phyloP scores from a whole-genome alignment of 768 basidiomycete species.

The Psilocybe tampanensis region DNA sequence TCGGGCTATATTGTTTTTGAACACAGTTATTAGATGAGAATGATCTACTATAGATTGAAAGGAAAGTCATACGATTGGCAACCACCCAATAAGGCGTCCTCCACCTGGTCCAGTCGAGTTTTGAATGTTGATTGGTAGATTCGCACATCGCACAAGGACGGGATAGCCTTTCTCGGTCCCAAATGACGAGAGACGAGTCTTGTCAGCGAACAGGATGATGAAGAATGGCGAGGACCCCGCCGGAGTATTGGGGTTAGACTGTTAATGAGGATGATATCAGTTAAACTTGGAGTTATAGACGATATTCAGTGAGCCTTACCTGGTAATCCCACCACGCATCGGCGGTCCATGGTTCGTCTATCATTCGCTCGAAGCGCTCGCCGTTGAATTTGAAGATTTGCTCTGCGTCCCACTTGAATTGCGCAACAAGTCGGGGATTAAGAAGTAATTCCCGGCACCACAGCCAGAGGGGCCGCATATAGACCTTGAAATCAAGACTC shows the following conservation, averaged over 20 bases:
- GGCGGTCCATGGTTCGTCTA: slow-evolving; percentile 36
- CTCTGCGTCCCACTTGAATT: slow-evolving; percentile 26
- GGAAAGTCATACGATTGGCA: slow-evolving; percentile 30
- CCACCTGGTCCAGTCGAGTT: slow-evolving; percentile 36
- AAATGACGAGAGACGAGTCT: slow-evolving; percentile 38
- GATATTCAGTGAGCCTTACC: slow-evolving; percentile 17
- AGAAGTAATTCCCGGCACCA: slow-evolving; percentile 19
- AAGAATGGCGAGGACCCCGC: slow-evolving; percentile 25
- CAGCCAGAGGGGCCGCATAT: slow-evolving; percentile 29
- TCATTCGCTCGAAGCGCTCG: slow-evolving; percentile 13
- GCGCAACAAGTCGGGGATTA: slow-evolving; percentile 10
- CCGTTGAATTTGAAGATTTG: neutral
- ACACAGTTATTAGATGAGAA: neutral
- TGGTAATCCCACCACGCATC: slow-evolving; percentile 35
- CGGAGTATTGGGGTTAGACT: slow-evolving; percentile 18
- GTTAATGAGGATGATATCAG: neutral
- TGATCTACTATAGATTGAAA: neutral
- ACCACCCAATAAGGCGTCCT: slow-evolving; percentile 36
- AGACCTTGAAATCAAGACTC: too few relatives aligned
- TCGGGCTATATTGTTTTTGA: too few relatives aligned
- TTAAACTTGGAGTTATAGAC: too few relatives aligned
- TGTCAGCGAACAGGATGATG: slow-evolving; percentile 41
- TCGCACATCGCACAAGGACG: slow-evolving; percentile 31
- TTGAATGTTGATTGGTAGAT: slow-evolving; percentile 30
- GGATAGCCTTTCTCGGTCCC: slow-evolving; percentile 37